Conservation (phyloP, 108 stramenopile species). For the Pelagomonas calceolata region DNA sequence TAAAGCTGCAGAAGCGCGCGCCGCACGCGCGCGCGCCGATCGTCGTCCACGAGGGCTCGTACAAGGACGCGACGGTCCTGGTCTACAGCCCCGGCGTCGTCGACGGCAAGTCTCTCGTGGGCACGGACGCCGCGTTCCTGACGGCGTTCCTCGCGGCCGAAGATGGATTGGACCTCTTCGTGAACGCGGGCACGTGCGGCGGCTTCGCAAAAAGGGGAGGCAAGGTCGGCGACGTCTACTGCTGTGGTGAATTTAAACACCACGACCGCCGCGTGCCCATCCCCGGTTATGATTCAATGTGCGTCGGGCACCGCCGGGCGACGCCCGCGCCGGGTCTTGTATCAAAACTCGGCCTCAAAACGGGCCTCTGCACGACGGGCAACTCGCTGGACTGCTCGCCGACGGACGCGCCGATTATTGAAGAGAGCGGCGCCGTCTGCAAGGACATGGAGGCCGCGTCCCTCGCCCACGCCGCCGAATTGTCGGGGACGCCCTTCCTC, state of each 20-base stretch:
- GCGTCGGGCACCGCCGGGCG: slow-evolving; percentile 51
- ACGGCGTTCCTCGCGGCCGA: slow-evolving; percentile 59
- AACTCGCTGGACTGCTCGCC: slow-evolving; percentile 80
- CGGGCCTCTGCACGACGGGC: slow-evolving; percentile 78
- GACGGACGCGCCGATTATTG: slow-evolving; percentile 59
- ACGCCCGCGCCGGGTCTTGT: slow-evolving; percentile 37
- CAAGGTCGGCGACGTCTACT: slow-evolving; percentile 76
- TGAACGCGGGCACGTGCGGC: slow-evolving; percentile 93
- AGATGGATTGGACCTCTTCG: slow-evolving; percentile 50
- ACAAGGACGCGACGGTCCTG: slow-evolving; percentile 63
- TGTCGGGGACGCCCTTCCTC: slow-evolving; percentile 64
- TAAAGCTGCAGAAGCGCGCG: slow-evolving; percentile 46
- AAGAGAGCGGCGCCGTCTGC: slow-evolving; percentile 66
- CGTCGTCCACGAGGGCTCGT: slow-evolving; percentile 57
- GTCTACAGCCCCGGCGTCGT: slow-evolving; percentile 85
- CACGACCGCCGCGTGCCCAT: slow-evolving; percentile 94
- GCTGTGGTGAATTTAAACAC: slow-evolving; percentile 71
- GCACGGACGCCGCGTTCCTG: slow-evolving; percentile 74
- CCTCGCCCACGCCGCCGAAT: slow-evolving; percentile 71
- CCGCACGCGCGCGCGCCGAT: slow-evolving; percentile 58
- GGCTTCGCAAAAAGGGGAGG: slow-evolving; percentile 80
- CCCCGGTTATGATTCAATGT: slow-evolving; percentile 75
- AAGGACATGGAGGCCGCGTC: slow-evolving; percentile 98
- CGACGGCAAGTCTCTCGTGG: slow-evolving; percentile 73
- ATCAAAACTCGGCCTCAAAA: slow-evolving; percentile 46